Base-by-base conservation (phyloP, 768 basidiomycete genomes). In the Chalciporus chontae region DNA sequence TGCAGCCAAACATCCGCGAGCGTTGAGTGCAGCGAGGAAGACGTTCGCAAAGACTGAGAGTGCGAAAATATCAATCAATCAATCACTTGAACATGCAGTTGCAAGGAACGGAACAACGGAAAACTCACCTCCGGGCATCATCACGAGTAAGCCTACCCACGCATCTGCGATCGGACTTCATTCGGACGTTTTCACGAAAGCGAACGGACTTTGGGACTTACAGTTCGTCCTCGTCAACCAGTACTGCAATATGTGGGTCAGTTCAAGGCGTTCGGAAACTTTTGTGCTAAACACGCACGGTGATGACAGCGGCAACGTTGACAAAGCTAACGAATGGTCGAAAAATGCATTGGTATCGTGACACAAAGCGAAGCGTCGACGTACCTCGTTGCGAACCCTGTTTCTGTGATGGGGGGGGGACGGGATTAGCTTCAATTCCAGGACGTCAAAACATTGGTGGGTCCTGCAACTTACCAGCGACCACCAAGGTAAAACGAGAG, bases 101-200 rank as follows among this genome's bases (percentile, higher is more conserved):
- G 9, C 26, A 6, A 19, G 9, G 2, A 8, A 2, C 19, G 21
- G 0, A 4, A 31, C 9, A 4, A 29, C 10, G 11, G 19, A 18
- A 27, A n/a, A n/a, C 57, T 47, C 40, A 47, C 60, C 57, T 47
- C 61, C 60, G 7, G 60, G 60, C 54, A 54, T 56, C 31, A 19
- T n/a, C 4, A 50, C 46, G 15, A 60, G 10, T 4, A 63, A 26
- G 19, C 50, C 42, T 15, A 60, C 39, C 60, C 61, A 62, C 10
- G 46, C 48, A 29, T 50, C 60, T 61, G 21, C 0, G 9, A 9
- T 10, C 10, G 9, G 39, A 29, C 15, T 21, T 50, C 26, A 48
- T 8, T 26, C 13, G 8, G 2, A n/a, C 13, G 23, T 6, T n/a
- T n/a, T 4, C 13, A 41, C 17, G 24, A 10, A 27, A 27, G 31